These are phyloP conservation scores for Cytospora leucostoma DNA, from an alignment of 2,329 filamentous ascomycete species.

Conservation along the genomic window DNA sequence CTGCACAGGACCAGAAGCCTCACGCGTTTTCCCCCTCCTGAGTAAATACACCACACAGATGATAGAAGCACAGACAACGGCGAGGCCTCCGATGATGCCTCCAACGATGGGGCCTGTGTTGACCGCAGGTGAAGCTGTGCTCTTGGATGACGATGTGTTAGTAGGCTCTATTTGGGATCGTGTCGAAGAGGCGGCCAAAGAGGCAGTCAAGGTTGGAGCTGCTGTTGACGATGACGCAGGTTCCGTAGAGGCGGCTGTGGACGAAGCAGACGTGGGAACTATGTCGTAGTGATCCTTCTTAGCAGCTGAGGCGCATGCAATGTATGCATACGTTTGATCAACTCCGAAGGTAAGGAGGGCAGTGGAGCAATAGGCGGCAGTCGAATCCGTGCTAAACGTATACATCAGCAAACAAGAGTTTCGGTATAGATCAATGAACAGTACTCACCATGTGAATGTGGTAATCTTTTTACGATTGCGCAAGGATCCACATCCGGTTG, in stretches of 20 bases:
- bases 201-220: not conserved
- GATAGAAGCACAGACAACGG: not conserved
- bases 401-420: not conserved
- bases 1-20: not conserved
- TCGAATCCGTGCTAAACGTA: conserved; percentile 16
- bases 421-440: not conserved
- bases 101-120: not conserved
- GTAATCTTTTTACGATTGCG: not conserved
- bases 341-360: conserved; percentile 37
- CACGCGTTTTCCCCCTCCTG: not conserved
- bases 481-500: conserved; percentile 36
- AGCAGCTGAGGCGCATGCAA: conserved; percentile 37
- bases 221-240: not conserved
- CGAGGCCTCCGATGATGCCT: not conserved
- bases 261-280: too few relatives aligned
- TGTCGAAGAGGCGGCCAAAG: not conserved
- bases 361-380: conserved; percentile 37
- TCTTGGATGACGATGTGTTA: not conserved
- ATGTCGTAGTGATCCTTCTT: conserved; percentile 28
- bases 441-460: not conserved
- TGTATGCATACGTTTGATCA: conserved; percentile 40
- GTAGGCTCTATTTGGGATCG: not conserved
- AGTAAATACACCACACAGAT: not conserved
- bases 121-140: not conserved
- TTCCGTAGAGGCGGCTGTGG: not conserved